Evolutionary conservation across 495 filamentous ascomycete genomes (phyloP).

Genomic region (Penicillium odoratum): DNA sequence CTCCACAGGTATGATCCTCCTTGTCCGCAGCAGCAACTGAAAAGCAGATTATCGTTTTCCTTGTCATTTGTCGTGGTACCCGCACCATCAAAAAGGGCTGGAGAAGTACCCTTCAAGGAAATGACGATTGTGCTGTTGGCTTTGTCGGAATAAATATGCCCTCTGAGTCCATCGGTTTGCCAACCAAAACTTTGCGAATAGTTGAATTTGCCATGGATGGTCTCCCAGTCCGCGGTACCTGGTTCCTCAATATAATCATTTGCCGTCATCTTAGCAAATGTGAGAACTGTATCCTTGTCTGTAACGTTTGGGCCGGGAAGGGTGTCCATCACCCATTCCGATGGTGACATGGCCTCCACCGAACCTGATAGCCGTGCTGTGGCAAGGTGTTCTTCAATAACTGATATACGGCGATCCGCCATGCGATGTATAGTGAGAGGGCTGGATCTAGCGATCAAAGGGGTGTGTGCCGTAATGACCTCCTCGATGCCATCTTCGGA

Average conservation of each 20-base stretch:
- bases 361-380: constrained; percentile 62
- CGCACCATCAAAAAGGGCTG: constrained; percentile 90
- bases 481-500: constrained; percentile 61
- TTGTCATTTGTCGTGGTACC: constrained; percentile 98
- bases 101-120: constrained; percentile 86
- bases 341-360: constrained; percentile 58
- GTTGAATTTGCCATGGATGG: constrained; percentile 78
- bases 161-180: constrained; percentile 83
- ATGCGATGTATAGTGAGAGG: constrained; percentile 74
- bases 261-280: constrained; percentile 80
- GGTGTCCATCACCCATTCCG: constrained; percentile 82
- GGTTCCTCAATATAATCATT: constrained; percentile 82
- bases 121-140: constrained; percentile 85
- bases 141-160: constrained; percentile 88
- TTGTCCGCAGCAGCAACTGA: constrained; percentile 95
- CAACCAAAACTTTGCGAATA: constrained; percentile 84
- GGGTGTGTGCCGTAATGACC: constrained; percentile 25
- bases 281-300: constrained; percentile 81
- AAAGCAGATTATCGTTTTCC: constrained; percentile 94
- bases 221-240: constrained; percentile 75
- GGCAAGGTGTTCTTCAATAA: constrained; percentile 73
- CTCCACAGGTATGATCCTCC: constrained; percentile 84
- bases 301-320: constrained; percentile 78
- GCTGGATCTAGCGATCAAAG: constrained; percentile 57
- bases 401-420: constrained; percentile 70